Evolutionary conservation across 176 grass and related monocot species (phyloP), one percentile per base, ranked within the genome.

Genomic region (Echinochloa phyllopogon): DNA sequence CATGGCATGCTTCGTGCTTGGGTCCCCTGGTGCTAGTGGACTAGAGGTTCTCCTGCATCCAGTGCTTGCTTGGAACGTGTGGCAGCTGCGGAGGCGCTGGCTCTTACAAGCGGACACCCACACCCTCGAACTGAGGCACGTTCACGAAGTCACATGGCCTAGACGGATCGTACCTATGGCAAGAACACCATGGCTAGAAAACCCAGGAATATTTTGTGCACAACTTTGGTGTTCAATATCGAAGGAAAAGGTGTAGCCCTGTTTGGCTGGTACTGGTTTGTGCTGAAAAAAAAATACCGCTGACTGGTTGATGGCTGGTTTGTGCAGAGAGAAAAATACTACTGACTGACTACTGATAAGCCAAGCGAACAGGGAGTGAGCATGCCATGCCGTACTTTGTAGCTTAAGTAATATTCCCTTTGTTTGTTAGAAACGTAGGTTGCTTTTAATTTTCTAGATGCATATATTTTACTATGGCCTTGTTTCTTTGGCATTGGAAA

Each of bases 21-120:
- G 63, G 48, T 53, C 79, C 79, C 49, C 49, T 43, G 12, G 78
- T 69, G 21, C 47, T 18, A 16, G 49, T 60, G 74, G 53, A 23
- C 23, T 10, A 2, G 11, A 25, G 24, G 18, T 53, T 69, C 76
- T 33, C 18, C 27, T 6, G 49, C 49, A 55, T 68, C 72, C 12
- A 65, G 7, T 15, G 48, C 27, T 76, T 9, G 12, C 39, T 10
- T 43, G 66, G 56, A 66, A 21, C 73, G 3, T 53, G 39, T 41
- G 44, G 10, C 75, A 16, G 75, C 42, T 3, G 27, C 43, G 18
- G 43, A 41, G 53, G 21, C n/a, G 25, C 7, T 53, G 45, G 10
- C 47, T 24, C 49, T 23, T 21, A 8, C 68, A 41, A 72, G 8
- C 6, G 29, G 17, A 29, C 38, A 12, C 23, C 23, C 6, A 3